Base-by-base conservation (phyloP, 2,329 filamentous ascomycete genomes). In the Fusarium haematococcum region DNA sequence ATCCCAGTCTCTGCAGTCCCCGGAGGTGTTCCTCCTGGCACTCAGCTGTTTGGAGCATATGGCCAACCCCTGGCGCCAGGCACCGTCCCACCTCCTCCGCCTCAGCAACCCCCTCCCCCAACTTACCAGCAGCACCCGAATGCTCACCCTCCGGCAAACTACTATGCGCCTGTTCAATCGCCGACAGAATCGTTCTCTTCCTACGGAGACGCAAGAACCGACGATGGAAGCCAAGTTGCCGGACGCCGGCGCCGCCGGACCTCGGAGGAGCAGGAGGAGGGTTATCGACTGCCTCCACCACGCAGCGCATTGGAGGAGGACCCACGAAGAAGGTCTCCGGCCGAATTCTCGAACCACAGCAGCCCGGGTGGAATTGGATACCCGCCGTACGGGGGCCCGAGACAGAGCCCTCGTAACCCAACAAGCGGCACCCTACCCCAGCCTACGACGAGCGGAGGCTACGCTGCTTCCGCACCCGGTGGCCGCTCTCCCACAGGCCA, bases 1-100 rank as follows among this genome's bases (percentile, higher is more conserved):
- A 88, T 91, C 16, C 89, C 89, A 2, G 87, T 91, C 6, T 89
- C 88, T 3, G 88, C 89, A 18, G 83, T 91, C 7, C 86, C 86
- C n/a, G 88, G 88, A n/a, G 88, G 87, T 16, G 86, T 90, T 2
- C 87, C 88, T 2, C 88, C 88, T 2, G 88, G 89, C 2, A 89
- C 88, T 3, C 88, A 86, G 66, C 82, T 91, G 8, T 91, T 86
- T 73, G 89, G 89, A 25, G 88, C 88, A 0, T 90, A 90, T 71
- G 89, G 89, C 11, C 88, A 91, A 70, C 89, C 89, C 23, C 75
- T 91, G 48, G 83, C 83, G n/a, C 81, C 79, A 23, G 80, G 76
- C 50, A 69, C 79, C 18, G 75, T 79, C n/a, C 79, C 79, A 23
- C 57, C 74, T n/a, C 70, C 68, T 23, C 75, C 71, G 13, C 70